Percentiles rank a stretch among this genome's conserved stretches.
Evolutionary conservation across 768 basidiomycete genomes (phyloP).

Genomic region (Tulasnella sp.): DNA sequence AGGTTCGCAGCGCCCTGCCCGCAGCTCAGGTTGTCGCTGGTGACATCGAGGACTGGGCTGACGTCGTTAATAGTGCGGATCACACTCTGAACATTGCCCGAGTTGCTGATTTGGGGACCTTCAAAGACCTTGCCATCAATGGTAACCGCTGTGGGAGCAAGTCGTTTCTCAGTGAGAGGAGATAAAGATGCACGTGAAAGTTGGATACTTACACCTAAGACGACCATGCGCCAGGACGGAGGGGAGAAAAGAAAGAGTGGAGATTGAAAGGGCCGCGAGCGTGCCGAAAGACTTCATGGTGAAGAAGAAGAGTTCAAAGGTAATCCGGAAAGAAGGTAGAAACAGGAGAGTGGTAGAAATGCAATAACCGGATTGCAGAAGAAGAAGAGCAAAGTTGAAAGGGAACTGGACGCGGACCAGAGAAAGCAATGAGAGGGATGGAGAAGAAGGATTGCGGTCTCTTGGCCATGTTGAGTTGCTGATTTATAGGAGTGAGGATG

Average conservation of each 20-base stretch:
- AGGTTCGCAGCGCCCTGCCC: constrained; percentile 49
- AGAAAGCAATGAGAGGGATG: neutral
- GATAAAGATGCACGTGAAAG: neutral
- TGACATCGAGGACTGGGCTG: constrained; percentile 49
- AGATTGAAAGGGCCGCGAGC: constrained; percentile 18
- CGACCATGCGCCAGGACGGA: constrained; percentile 40
- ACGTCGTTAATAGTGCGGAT: constrained; percentile 41
- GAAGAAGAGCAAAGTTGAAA: neutral
- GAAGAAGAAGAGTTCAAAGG: neutral
- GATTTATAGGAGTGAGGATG: neutral
- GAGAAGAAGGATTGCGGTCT: neutral
- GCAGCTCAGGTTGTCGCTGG: constrained; percentile 52
- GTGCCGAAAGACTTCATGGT: constrained; percentile 18
- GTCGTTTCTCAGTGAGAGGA: neutral
- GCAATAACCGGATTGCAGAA: constrained; percentile 20
- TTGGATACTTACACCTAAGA: constrained; percentile 28
- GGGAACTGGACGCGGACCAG: neutral
- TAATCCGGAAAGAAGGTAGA: neutral
- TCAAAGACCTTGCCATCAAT: constrained; percentile 41
- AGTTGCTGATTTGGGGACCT: constrained; percentile 38
- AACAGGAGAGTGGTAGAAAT: neutral
- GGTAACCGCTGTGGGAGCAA: constrained; percentile 26
- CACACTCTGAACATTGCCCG: constrained; percentile 29
- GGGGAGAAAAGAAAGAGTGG: constrained; percentile 24
- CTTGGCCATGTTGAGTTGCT: neutral